Evolutionary conservation across 2,329 filamentous ascomycete species (phyloP), one percentile per base, ranked within the genome.

Genomic region (Paecilomyces niveus): DNA sequence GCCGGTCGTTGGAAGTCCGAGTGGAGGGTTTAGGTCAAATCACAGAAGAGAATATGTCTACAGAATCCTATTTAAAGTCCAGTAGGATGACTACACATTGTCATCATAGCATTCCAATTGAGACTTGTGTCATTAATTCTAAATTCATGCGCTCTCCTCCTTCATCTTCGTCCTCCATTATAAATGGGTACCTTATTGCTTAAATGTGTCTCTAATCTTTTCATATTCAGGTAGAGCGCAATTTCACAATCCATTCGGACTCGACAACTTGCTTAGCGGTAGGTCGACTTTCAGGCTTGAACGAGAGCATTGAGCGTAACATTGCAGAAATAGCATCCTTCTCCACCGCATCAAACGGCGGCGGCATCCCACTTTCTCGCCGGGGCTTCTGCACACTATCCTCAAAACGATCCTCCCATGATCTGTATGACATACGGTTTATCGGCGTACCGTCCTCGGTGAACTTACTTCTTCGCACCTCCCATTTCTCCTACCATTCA

Each of bases 191-290:
- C 4, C 26, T 29, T 29, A 29, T 29, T 29, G 26, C 26, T 7
- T 29, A 29, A 29, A 29, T 29, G 26, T 29, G n/a, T n/a, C 35
- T 15, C 11, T 39, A 15, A n/a, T 39, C 1, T n/a, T 39, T 13
- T 39, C 21, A 54, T 10, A 21, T n/a, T 61, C 58, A 32, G 68
- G 67, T 24, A 70, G 21, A 58, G 68, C 68, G 68, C 68, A n/a
- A 70, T 57, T 65, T 67, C 3, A 65, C 58, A 67, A 70, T 71
- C 68, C 66, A 70, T 62, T 70, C 67, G 22, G 62, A 68, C 33
- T 65, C 57, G 21, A 70, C 64, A 55, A 70, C 53, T 33, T 68
- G 58, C 55, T 64, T 57, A 1, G 68, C 56, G 62, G 68, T 58
- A 53, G 62, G 55, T 22, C 68, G 64, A 59, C 64, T 53, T 53